Evolutionary conservation across 2,329 filamentous ascomycete genomes (phyloP).

Genomic region (Aspergillus arachidicola): DNA sequence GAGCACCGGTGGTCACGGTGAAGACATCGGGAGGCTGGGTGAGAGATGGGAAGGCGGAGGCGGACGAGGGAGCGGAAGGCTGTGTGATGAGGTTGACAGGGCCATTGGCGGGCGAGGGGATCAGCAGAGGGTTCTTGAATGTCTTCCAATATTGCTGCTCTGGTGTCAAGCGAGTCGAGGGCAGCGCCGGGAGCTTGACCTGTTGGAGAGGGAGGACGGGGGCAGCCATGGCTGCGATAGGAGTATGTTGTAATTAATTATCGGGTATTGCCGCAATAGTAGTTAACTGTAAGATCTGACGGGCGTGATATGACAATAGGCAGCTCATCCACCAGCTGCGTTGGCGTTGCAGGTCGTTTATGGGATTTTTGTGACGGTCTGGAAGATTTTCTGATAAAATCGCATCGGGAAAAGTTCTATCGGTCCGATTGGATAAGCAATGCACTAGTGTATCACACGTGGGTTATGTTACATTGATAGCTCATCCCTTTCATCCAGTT

Average conservation of each 20-base stretch:
- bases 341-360: conserved; percentile 2
- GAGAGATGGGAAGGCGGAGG: conserved; percentile 45
- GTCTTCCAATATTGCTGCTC: conserved; percentile 97
- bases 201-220: conserved; percentile 78
- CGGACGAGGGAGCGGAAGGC: conserved; percentile 54
- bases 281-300: too few species aligned
- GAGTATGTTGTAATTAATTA: neutral
- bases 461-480: neutral
- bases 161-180: conserved; percentile 74
- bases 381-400: conserved; percentile 8
- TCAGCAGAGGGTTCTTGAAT: conserved; percentile 87
- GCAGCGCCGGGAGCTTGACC: conserved; percentile 80
- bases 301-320: neutral
- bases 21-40: conserved; percentile 63
- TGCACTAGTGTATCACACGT: neutral
- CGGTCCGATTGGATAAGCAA: neutral
- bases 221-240: conserved; percentile 68
- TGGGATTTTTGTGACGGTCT: neutral
- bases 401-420: conserved; percentile 6
- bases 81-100: conserved; percentile 89
- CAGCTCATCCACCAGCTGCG: conserved; percentile 7
- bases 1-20: conserved; percentile 89
- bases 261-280: too few species aligned
- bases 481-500: neutral
- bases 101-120: conserved; percentile 87